These are phyloP conservation scores for Ophiocordyceps sinensis DNA, from an alignment of 2,329 filamentous ascomycete genomes.

Conservation along the genomic window DNA sequence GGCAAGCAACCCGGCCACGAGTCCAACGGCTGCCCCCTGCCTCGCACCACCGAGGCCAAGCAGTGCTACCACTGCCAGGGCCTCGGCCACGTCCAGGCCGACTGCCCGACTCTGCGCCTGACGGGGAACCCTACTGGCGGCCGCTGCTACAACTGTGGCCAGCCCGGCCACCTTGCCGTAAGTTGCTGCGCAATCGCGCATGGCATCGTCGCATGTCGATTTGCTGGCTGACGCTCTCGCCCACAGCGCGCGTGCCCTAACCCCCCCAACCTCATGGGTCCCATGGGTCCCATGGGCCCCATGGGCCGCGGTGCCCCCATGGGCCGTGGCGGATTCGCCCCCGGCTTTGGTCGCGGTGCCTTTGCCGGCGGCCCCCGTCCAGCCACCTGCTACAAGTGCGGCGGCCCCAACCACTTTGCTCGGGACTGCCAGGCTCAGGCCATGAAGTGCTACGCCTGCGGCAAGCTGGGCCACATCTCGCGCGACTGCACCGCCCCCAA, in stretches of 20 bases:
- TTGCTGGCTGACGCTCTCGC: conserved; percentile 4
- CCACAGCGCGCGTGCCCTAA: conserved; percentile 66
- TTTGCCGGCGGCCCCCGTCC: conserved; percentile 56
- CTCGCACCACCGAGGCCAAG: conserved; percentile 95
- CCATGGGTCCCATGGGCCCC: conserved; percentile 48
- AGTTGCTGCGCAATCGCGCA: conserved; percentile 17
- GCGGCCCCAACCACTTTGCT: conserved; percentile 92
- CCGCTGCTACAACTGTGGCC: conserved; percentile 93
- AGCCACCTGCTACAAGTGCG: conserved; percentile 61
- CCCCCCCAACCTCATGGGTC: conserved; percentile 58
- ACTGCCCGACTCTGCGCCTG: conserved; percentile 91
- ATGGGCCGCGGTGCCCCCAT: conserved; percentile 53
- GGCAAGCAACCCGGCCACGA: conserved; percentile 90
- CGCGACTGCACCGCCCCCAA: conserved; percentile 92
- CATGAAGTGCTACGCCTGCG: conserved; percentile 97
- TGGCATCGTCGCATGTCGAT: not conserved
- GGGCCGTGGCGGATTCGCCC: conserved; percentile 54
- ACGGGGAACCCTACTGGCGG: conserved; percentile 70
- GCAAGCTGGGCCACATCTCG: conserved; percentile 89
- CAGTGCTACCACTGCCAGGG: conserved; percentile 99
- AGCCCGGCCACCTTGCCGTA: conserved; percentile 84
- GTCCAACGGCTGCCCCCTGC: conserved; percentile 92
- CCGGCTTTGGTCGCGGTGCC: conserved; percentile 55
- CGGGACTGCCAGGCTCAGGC: conserved; percentile 96
- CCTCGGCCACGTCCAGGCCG: conserved; percentile 93